A percentile compares a stretch with the other conserved stretches of the same genome.
Conservation (phyloP, 371 early-diverging fungal species). For the Smittium mucronatum region DNA sequence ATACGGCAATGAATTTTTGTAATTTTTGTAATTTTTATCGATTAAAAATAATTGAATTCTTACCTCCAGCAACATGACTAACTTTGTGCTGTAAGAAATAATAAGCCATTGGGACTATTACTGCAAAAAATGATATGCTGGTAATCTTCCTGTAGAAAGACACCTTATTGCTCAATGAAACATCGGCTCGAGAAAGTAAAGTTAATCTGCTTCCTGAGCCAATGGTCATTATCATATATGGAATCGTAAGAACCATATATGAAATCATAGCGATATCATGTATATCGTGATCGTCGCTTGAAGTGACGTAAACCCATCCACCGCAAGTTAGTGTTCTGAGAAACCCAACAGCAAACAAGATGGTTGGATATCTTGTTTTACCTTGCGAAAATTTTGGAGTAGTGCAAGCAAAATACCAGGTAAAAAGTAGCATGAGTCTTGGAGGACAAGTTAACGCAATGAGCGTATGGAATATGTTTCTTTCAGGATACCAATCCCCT, state of each 20-base stretch:
- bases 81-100: slow-evolving; percentile 68
- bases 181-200: slow-evolving; percentile 10
- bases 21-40: not conserved
- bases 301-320: slow-evolving; percentile 71
- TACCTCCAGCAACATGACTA: slow-evolving; percentile 46
- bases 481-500: slow-evolving; percentile 67
- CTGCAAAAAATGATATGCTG: slow-evolving; percentile 45
- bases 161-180: not conserved
- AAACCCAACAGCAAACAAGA: slow-evolving; percentile 46
- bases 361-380: slow-evolving; percentile 31
- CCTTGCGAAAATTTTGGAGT: slow-evolving; percentile 15
- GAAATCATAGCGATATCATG: slow-evolving; percentile 68
- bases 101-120: slow-evolving; percentile 59
- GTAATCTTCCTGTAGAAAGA: slow-evolving; percentile 28
- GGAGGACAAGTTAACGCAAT: slow-evolving; percentile 59
- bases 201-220: slow-evolving; percentile 23
- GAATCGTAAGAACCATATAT: slow-evolving; percentile 58
- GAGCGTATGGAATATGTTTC: slow-evolving; percentile 61
- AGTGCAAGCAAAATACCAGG: slow-evolving; percentile 48
- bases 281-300: slow-evolving; percentile 61
- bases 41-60: slow-evolving; percentile 11
- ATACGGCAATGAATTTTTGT: not conserved
- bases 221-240: slow-evolving; percentile 50
- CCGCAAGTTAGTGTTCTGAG: slow-evolving; percentile 59
- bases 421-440: slow-evolving; percentile 48